Percentiles rank a stretch among this genome's conserved stretches.
Evolutionary conservation across 2,329 filamentous ascomycete species (phyloP).

Genomic region (Claviceps lovelessii): DNA sequence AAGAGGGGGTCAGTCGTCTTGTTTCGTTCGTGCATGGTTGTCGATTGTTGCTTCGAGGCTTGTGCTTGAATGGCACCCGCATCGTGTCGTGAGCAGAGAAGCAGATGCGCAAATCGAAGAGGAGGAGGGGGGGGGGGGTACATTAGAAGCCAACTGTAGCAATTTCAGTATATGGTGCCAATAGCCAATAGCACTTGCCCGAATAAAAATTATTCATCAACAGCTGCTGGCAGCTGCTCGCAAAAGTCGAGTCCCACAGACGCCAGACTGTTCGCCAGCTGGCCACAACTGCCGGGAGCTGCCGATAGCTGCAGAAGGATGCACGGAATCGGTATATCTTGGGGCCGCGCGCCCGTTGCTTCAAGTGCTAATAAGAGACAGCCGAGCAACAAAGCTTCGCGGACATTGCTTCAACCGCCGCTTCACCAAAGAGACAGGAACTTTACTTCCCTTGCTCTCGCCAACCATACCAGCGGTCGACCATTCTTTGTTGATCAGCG

Average conservation of each 20-base stretch:
- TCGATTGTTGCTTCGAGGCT: neutral
- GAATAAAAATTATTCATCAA: neutral
- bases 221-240: neutral
- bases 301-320: neutral
- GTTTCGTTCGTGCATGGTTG: neutral
- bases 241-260: neutral
- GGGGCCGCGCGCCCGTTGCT: neutral
- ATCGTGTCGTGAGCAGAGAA: too few relatives aligned
- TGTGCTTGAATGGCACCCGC: neutral
- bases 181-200: neutral
- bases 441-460: neutral
- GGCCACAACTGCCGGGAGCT: neutral
- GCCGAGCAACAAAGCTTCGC: neutral
- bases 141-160: too few relatives aligned
- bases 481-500: neutral
- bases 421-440: neutral
- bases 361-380: neutral
- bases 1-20: neutral
- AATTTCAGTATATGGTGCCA: too few relatives aligned
- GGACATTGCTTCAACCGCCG: neutral
- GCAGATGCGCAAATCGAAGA: too few relatives aligned
- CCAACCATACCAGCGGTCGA: neutral
- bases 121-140: too few relatives aligned
- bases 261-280: neutral
- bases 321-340: neutral